These are phyloP conservation scores for Spathaspora boniae DNA, from an alignment of 805 yeast species.

Conservation along the genomic window DNA sequence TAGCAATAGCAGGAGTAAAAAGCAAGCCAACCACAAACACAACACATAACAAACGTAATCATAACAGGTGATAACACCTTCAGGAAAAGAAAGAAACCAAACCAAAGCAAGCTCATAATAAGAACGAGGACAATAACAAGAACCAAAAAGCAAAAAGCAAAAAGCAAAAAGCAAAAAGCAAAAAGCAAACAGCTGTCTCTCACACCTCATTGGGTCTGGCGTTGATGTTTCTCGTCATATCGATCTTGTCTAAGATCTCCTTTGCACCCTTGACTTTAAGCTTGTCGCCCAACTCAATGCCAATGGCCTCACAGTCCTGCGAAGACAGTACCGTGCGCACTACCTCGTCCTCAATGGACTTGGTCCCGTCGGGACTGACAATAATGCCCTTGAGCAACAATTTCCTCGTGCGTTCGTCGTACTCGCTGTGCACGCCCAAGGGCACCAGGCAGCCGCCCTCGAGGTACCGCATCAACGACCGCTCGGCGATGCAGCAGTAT, in stretches of 20 bases:
- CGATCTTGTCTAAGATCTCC: slow-evolving; percentile 73
- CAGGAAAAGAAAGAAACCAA: too few relatives aligned
- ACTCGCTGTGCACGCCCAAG: slow-evolving; percentile 77
- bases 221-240: slow-evolving; percentile 57
- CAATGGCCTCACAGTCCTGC: slow-evolving; percentile 67
- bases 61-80: too few relatives aligned
- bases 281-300: slow-evolving; percentile 62
- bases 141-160: too few relatives aligned
- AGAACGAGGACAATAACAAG: too few relatives aligned
- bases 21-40: too few relatives aligned
- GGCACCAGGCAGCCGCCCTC: slow-evolving; percentile 99
- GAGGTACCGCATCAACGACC: slow-evolving; percentile 78
- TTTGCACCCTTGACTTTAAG: slow-evolving; percentile 79
- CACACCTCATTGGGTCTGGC: slow-evolving; percentile 24
- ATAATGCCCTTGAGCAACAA: slow-evolving; percentile 68
- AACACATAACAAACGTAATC: too few relatives aligned
- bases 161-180: too few relatives aligned
- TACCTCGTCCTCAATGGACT: slow-evolving; percentile 57
- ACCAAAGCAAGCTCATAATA: too few relatives aligned
- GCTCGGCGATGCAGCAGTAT: slow-evolving; percentile 80
- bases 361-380: slow-evolving; percentile 78
- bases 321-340: slow-evolving; percentile 35
- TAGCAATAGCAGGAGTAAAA: too few relatives aligned
- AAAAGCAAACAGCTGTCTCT: too few relatives aligned
- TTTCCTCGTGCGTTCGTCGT: slow-evolving; percentile 37